Evolutionary conservation across 2,329 filamentous ascomycete species (phyloP).

Genomic region (Epichloe coenophiala): DNA sequence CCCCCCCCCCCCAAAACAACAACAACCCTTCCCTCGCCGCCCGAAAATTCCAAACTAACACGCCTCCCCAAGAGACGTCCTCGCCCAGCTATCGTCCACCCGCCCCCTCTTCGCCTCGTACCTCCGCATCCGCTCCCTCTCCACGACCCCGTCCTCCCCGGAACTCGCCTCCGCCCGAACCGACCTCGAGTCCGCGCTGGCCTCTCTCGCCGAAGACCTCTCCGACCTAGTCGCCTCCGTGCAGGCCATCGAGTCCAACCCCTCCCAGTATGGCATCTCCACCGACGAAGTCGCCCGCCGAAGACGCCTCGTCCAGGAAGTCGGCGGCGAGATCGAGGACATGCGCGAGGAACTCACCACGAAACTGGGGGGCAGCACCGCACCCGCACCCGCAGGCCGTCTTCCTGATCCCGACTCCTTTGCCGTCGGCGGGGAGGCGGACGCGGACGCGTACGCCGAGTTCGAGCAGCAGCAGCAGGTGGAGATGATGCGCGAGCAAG

Average conservation of each 20-base stretch:
- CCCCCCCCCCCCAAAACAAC: neutral
- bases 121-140: slow-evolving; percentile 83
- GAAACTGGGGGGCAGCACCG: slow-evolving; percentile 28
- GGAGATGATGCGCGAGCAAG: slow-evolving; percentile 89
- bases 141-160: slow-evolving; percentile 56
- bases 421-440: slow-evolving; percentile 39
- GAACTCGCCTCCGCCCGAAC: slow-evolving; percentile 69
- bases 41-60: neutral
- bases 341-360: slow-evolving; percentile 74
- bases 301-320: slow-evolving; percentile 71
- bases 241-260: slow-evolving; percentile 73
- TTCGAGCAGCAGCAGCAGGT: slow-evolving; percentile 87
- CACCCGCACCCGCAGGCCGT: slow-evolving; percentile 19
- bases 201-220: slow-evolving; percentile 67
- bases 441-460: slow-evolving; percentile 60
- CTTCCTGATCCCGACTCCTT: slow-evolving; percentile 41
- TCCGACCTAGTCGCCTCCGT: slow-evolving; percentile 81
- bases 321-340: slow-evolving; percentile 75
- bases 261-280: slow-evolving; percentile 75
- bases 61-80: slow-evolving; percentile 56
- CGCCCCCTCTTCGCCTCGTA: slow-evolving; percentile 88
- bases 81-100: slow-evolving; percentile 65
- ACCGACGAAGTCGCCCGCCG: slow-evolving; percentile 69
- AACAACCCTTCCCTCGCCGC: neutral
- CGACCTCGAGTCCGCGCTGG: slow-evolving; percentile 53